Conservation (phyloP, 2,329 filamentous ascomycete species). For the Sporothrix phasma region DNA sequence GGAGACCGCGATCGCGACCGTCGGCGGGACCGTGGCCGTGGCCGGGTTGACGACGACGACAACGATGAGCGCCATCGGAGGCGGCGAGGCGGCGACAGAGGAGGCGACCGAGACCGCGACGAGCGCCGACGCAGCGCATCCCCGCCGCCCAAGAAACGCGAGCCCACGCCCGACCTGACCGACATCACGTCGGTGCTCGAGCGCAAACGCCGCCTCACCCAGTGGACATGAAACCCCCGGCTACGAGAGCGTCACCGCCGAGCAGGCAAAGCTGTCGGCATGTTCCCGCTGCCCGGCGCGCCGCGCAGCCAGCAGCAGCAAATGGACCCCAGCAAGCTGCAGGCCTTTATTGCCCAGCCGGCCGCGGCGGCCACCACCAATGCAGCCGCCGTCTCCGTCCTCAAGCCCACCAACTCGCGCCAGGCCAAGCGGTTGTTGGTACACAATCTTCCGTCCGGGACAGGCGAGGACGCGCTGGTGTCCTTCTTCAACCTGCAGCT, state of each 20-base stretch:
- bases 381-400: slow-evolving; percentile 33
- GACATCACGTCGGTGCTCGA: slow-evolving; percentile 72
- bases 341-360: slow-evolving; percentile 91
- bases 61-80: slow-evolving; percentile 52
- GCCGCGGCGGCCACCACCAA: slow-evolving; percentile 39
- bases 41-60: slow-evolving; percentile 51
- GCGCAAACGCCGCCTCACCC: slow-evolving; percentile 84
- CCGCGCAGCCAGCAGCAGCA: slow-evolving; percentile 90
- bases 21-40: slow-evolving; percentile 43
- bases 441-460: slow-evolving; percentile 64
- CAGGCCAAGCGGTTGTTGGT: slow-evolving; percentile 89
- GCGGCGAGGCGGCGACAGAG: slow-evolving; percentile 37
- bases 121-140: slow-evolving; percentile 56
- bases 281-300: slow-evolving; percentile 96
- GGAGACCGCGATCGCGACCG: slow-evolving; percentile 36
- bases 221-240: slow-evolving; percentile 99
- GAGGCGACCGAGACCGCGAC: slow-evolving; percentile 46
- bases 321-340: slow-evolving; percentile 87
- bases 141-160: slow-evolving; percentile 78
- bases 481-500: slow-evolving; percentile 94
- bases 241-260: slow-evolving; percentile 95
- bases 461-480: slow-evolving; percentile 65
- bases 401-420: slow-evolving; percentile 87
- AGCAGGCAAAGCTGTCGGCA: slow-evolving; percentile 97
- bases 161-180: slow-evolving; percentile 91